Base-by-base conservation (phyloP, 495 filamentous ascomycete species). In the Penicillium fimorum region DNA sequence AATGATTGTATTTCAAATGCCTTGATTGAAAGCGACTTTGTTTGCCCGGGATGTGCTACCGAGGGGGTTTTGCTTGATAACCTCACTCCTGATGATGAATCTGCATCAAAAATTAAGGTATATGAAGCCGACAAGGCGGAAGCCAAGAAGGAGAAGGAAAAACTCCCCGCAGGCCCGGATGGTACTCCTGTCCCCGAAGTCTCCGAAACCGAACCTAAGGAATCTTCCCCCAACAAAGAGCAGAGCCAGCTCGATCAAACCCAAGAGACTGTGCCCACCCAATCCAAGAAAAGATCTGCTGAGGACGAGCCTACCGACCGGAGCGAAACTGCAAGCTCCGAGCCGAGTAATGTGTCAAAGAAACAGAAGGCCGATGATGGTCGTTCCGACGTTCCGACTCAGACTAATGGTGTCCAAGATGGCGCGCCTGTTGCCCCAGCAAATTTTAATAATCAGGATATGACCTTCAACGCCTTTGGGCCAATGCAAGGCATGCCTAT, bases 1-100 rank as follows among this genome's bases (percentile, higher is more conserved):
- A 89, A 91, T 83, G 91, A 97, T 63, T 98, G 94, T 87, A 96
- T 97, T 72, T 92, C 92, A 64, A 95, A 92, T 84, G 87, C 90
- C 65, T 86, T 98, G 76, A 91, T 96, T 76, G 91, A 97, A 78
- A 93, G 87, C 82, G 94, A 98, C 80, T 91, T 98, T 77, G 79
- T 89, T 66, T 98, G 94, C 71, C 95, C 95, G 53, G 87, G 84
- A 49, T 98, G 94, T 79, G 83, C 87, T 69, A 89, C 84, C 42
- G 91, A 96, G 61, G 91, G 90, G 56, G 89, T 97, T 45, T 78
- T 96, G 54, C 87, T 97, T 74, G 95, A 97, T 83, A 86, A 96
- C 73, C 84, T 98, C 51, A 82, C 82, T 65, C 70, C 83, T 55
- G 92, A 97, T 73, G 86, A 88, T 47, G 91, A 93, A 54, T 82